Evolutionary conservation across 345 rosid species (phyloP).

Genomic region (Arabis hirsuta): DNA sequence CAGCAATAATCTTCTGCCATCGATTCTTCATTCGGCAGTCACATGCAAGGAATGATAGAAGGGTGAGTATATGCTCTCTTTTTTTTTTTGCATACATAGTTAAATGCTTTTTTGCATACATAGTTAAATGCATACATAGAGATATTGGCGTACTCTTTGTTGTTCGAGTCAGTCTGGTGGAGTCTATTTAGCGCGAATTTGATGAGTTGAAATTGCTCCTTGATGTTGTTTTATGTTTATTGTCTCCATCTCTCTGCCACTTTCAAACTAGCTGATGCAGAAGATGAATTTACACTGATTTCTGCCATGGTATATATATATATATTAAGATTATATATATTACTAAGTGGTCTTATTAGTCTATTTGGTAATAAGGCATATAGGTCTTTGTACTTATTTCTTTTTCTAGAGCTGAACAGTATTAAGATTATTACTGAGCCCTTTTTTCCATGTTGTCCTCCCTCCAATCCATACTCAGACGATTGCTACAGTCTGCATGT

Average conservation of each 20-base stretch:
- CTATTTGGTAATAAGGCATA: slow-evolving; percentile 9
- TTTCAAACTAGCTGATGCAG: slow-evolving; percentile 16
- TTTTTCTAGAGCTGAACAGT: slow-evolving; percentile 3
- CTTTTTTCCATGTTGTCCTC: slow-evolving; percentile 25
- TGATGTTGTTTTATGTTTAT: background rate
- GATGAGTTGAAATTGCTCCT: background rate
- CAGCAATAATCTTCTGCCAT: slow-evolving; percentile 96
- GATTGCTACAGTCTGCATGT: slow-evolving; percentile 95
- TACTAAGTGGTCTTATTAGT: slow-evolving; percentile 5
- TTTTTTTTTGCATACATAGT: background rate
- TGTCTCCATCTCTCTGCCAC: slow-evolving; percentile 9
- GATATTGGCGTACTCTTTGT: background rate
- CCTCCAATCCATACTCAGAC: slow-evolving; percentile 52
- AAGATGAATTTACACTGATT: slow-evolving; percentile 16
- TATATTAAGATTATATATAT: background rate
- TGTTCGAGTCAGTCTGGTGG: slow-evolving; percentile 18
- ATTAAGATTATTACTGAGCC: slow-evolving; percentile 20
- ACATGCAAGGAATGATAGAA: slow-evolving; percentile 91
- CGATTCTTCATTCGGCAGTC: slow-evolving; percentile 97
- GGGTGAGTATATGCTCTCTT: slow-evolving; percentile 56
- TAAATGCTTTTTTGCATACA: background rate
- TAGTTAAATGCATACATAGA: slow-evolving; percentile 2
- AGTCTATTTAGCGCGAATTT: slow-evolving; percentile 15
- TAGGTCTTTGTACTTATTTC: background rate
- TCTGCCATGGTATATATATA: slow-evolving; percentile 26